These are phyloP conservation scores for Lactuca saligna DNA, from an alignment of 129 eudicot species.

Conservation along the genomic window DNA sequence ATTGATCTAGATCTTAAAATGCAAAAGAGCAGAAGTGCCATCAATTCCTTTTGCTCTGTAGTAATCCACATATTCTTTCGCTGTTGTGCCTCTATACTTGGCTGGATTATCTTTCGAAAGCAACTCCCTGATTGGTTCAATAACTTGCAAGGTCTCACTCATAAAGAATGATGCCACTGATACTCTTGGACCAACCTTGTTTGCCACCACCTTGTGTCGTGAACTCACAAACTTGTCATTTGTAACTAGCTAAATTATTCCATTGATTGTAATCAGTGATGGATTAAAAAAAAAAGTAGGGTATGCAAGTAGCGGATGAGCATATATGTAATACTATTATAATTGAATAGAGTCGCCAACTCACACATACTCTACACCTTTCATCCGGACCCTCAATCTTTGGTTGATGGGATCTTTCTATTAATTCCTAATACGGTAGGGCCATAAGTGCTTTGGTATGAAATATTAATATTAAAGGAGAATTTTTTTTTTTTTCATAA, in stretches of 20 bases:
- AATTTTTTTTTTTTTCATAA: not conserved
- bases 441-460: too few species aligned
- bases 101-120: conserved; percentile 41
- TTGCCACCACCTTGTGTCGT: conserved; percentile 56
- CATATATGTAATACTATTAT: too few species aligned
- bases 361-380: too few species aligned
- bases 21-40: conserved; percentile 32
- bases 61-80: conserved; percentile 32
- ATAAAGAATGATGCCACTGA: conserved; percentile 52
- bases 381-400: too few species aligned
- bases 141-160: not conserved
- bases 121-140: conserved; percentile 56
- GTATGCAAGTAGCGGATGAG: not conserved
- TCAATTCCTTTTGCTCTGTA: conserved; percentile 38
- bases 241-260: conserved; percentile 46
- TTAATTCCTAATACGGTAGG: too few species aligned
- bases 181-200: conserved; percentile 50
- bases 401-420: too few species aligned
- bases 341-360: too few species aligned
- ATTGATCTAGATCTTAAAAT: conserved; percentile 33
- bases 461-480: not conserved
- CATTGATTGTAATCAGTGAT: not conserved
- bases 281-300: not conserved
- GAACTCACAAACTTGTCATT: conserved; percentile 60
- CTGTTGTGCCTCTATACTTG: conserved; percentile 35